Base-by-base conservation (phyloP, 192 early-diverging fungal species). In the Rhizophlyctis rosea region DNA sequence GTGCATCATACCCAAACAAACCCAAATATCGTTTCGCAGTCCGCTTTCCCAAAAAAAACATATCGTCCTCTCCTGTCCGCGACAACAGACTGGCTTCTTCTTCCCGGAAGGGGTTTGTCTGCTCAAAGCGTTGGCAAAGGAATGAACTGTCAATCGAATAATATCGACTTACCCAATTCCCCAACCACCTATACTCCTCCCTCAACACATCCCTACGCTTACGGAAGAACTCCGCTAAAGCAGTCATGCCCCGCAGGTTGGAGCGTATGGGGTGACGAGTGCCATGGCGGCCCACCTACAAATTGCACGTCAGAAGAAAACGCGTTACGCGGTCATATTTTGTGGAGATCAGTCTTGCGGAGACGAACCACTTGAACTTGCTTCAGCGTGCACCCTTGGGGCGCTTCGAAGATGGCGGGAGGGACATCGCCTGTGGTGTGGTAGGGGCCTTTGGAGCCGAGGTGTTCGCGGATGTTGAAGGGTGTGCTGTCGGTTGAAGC, bases 1-100 rank as follows among this genome's bases (percentile, higher is more conserved):
- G n/a, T n/a, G n/a, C n/a, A n/a, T n/a, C 53, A 11, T 54, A n/a
- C 28, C 53, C 53, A 54, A 54, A 54, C 21, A 54, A 29, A 21
- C 13, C 28, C n/a, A 27, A 18, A 29, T 54, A 54, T 1, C 53
- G 53, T 29, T 54, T n/a, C 30, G n/a, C 28, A n/a, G 53, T 29
- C 30, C 53, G 53, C 18, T 28, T n/a, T 21, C 53, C 53, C 28
- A 54, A 24, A 21, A 21, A 54, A 28, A 27, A 54, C 53, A 54
- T 24, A 21, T 54, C 53, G 28, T 54, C 53, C 28, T 24, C 53
- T 3, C 53, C 53, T 18, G 30, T 28, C n/a, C 18, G 53, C 18
- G 53, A 21, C 3, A 54, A 28, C 3, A 54, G 2, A 28, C 30
- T 54, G 28, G 23, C 30, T n/a, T 54, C 53, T 7, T 54, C 53